phyloP scores from a whole-genome alignment of 352 stramenopile species.

The Phytopythium boreale region DNA sequence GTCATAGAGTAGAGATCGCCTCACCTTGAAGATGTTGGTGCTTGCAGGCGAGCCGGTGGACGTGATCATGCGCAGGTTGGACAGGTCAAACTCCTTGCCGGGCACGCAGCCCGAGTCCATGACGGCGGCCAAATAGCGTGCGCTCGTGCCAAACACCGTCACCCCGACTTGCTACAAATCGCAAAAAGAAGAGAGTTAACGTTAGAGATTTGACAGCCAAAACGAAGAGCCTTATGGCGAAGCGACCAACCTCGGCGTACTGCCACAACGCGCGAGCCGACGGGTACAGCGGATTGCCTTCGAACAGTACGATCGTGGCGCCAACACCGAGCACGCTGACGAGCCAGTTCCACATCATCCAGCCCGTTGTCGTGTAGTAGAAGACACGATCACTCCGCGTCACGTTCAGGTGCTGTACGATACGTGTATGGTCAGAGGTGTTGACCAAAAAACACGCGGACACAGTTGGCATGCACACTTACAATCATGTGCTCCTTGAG shows the following conservation, averaged over 20 bases:
- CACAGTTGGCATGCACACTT: too few species aligned
- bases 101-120: conserved; percentile 68
- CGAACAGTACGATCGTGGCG: conserved; percentile 74
- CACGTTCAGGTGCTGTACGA: conserved; percentile 61
- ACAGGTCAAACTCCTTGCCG: conserved; percentile 60
- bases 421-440: not conserved
- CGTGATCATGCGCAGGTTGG: conserved; percentile 59
- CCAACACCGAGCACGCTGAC: conserved; percentile 65
- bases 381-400: conserved; percentile 63
- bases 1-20: not conserved
- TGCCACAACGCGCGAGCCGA: conserved; percentile 52
- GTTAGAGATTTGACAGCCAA: too few species aligned
- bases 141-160: conserved; percentile 72
- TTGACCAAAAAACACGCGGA: too few species aligned
- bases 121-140: conserved; percentile 69
- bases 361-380: conserved; percentile 81
- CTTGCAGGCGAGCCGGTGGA: conserved; percentile 72
- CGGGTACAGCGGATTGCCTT: conserved; percentile 73
- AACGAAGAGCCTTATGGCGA: too few species aligned
- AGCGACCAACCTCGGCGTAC: conserved; percentile 35
- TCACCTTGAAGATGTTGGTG: conserved; percentile 73
- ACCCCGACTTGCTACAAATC: conserved; percentile 38
- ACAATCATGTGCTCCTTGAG: conserved; percentile 79
- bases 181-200: too few species aligned
- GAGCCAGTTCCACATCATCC: conserved; percentile 92